Base-by-base conservation (phyloP, 2,329 filamentous ascomycete genomes). In the Trichoderma asperellum region DNA sequence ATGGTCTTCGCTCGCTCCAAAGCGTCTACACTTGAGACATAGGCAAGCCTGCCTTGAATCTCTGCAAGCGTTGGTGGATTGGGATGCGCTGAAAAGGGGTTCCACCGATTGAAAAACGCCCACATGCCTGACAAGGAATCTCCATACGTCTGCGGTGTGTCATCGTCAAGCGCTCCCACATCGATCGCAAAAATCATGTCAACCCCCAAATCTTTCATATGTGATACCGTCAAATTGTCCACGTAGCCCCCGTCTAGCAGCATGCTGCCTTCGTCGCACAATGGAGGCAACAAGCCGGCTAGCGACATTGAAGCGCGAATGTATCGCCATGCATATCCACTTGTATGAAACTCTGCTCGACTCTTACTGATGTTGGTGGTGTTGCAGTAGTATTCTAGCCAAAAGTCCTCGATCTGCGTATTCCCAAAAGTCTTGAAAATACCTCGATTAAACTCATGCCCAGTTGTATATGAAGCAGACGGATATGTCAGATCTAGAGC, bases 371-470 rank as follows among this genome's bases (percentile, higher is more conserved):
- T 98, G 79, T 98, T 99, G 47, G 96, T 99, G 0, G 96, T 98
- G 81, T 99, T 99, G 86, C 96, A 99, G 82, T 99, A 99, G 79
- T 93, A 99, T 74, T 97, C 94, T 12, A 99, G 87, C 96, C 96
- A 99, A 76, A 98, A 99, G 79, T 99, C 96, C 81, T 99, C 96
- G 69, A 99, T 98, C 77, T 98, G 96, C 11, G 93, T 92, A 76
- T 97, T 93, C 16, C 94, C 96, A 78, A 99, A 97, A 0, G 95
- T 94, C 80, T 99, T 99, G 88, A 97, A 99, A 73, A 99, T 97
- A 52, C 96, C 96, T 7, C 96, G 92, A 75, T 99, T 99, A 86
- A 99, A 99, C 76, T 99, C 96, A 77, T 99, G 96, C 0, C 96
- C 96, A 0, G 96, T 99, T 0, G 96, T 99, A 81, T 99, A 99